Evolutionary conservation across 176 grass and related monocot genomes (phyloP), one percentile per base, ranked within the genome.

Genomic region (Bromus sterilis): DNA sequence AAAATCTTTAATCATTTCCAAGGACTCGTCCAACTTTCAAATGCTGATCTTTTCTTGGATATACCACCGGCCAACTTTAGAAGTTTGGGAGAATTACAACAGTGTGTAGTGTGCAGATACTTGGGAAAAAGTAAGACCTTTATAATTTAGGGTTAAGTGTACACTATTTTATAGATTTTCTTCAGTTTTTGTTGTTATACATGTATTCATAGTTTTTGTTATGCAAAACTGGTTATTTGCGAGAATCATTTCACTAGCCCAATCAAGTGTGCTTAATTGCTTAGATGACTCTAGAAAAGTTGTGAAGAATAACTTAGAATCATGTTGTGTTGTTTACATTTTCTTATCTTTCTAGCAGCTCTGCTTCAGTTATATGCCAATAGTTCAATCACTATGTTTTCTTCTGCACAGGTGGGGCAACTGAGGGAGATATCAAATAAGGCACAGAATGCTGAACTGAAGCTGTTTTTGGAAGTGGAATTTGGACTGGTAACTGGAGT

Each of bases 401-500:
- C 41, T 24, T 24, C 57, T 89, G 30, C 72, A 76, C 77, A 98
- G 95, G 92, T 98, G 82, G 92, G 95, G 40, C 86, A 92, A 42
- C 84, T 98, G 53, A 87, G 95, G 78, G 92, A 94, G 84, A 87
- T 95, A 82, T 98, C 95, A 78, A 95, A 98, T 83, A 98, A 98
- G 84, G 84, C 86, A 40, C 90, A 95, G 33, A 98, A 95, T 86
- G 90, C 88, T 68, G 92, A 98, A 81, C 67, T 95, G 58, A 98
- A 98, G 82, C 79, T 98, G 53, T 93, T 94, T 80, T 84, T 95
- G 75, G 90, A 95, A 95, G 84, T 95, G 67, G 88, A 95, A 71
- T 56, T 89, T 83, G 95, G 92, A 61, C 42, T 78, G 88, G 95
- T 98, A 95, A 81, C 58, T 62, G 29, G 15, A 65, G 28, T 51